Base-by-base conservation (phyloP, 805 yeast species). In the Cyberlindnera veronae region DNA sequence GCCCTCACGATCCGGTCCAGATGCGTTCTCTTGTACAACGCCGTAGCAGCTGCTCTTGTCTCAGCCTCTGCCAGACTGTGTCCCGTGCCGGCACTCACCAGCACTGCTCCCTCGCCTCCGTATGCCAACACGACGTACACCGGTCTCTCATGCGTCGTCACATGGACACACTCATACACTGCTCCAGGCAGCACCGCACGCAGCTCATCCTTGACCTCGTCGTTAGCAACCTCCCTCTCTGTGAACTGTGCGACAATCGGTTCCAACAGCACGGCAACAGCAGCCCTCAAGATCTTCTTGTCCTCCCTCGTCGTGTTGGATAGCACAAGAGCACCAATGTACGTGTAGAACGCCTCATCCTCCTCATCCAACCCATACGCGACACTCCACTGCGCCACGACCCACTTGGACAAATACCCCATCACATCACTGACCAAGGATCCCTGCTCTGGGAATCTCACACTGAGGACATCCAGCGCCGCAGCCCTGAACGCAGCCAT, bases 221-320 rank as follows among this genome's bases (percentile, higher is more conserved):
- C 24, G 12, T n/a, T 13, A 9, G 19, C 40, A 16, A 24, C 12
- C 8, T 18, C 29, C 3, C 5, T 16, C 9, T 36, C 40, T 9
- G 17, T 30, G 16, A 30, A 36, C 24, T 36, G 34, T 18, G 10
- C 31, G 14, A 29, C 24, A 14, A 36, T 21, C 5, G 40, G 40
- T 15, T 36, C 40, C 18, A 36, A 24, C 19, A 36, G 14, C 10
- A 29, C 30, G 4, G 18, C 7, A 11, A 36, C 15, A 12, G 12
- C 5, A 3, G 27, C 5, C 10, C 13, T 4, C 7, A 29, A 12
- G 11, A 15, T 9, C 7, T 3, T 16, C n/a, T 16, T 13, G 6
- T 29, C 28, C 5, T 20, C 14, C 15, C 8, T 4, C 6, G 27
- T 20, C 15, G 19, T 17, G 22, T 21, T n/a, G n/a, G 27, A 5